Evolutionary conservation across 164 flowering plant species (phyloP), one percentile per base, ranked within the genome.

Genomic region (Protea cynaroides): DNA sequence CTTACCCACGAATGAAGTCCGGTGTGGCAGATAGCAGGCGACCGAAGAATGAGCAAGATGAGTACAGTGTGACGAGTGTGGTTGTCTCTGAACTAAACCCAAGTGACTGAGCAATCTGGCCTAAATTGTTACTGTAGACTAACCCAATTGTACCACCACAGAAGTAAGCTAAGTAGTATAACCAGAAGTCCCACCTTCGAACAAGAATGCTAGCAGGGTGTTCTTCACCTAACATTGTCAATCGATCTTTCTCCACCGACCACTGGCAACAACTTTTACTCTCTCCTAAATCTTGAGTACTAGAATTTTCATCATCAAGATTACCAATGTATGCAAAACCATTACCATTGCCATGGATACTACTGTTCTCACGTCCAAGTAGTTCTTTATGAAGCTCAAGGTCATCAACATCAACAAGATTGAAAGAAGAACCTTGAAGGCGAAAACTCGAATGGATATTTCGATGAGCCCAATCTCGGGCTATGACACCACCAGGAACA

Each of bases 61-160:
- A 91, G 71, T 89, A 94, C 29, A 94, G 81, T 0, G 97, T 81
- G 24, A 94, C 64, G 7, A 94, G 87, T 0, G 80, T 69, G 0
- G 82, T 71, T 7, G 88, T 86, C 47, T 71, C 62, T 0, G 82
- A 65, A 37, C 76, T 65, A 22, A 71, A 70, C 0, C 92, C 92
- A 8, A 87, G 86, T 0, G 97, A 94, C 71, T 91, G 88, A 1
- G 97, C 84, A 46, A 94, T 88, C 82, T 94, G 97, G 0, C 97
- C 99, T 14, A 94, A 73, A 69, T 91, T 94, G 76, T 94, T 94
- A 60, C 97, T 91, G 70, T 91, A 91, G 1, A 94, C 97, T 25
- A 94, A 70, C n/a, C 99, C 99, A 59, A 94, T 78, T 1, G 99
- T 94, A 1, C 91, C 99, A n/a, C 97, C 99, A 69, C 97, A 89